phyloP scores from a whole-genome alignment of 2,329 filamentous ascomycete genomes.

The Stenocarpella maydis region DNA sequence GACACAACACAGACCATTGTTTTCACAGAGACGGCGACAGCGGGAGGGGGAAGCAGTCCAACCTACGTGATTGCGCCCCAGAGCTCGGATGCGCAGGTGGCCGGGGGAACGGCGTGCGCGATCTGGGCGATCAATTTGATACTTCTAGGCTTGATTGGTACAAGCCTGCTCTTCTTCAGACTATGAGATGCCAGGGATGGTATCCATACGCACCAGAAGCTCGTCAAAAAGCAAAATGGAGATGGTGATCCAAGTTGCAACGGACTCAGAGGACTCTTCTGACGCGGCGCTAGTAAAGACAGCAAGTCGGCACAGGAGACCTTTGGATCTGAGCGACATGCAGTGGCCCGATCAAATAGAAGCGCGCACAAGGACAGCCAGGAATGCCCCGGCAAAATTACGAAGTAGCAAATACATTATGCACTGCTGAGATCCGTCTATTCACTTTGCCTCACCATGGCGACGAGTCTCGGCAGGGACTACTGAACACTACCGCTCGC shows the following conservation, averaged over 20 bases:
- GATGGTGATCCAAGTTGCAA: neutral
- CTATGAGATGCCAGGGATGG: neutral
- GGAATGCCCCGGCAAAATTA: too few species aligned
- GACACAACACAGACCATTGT: conserved; percentile 10
- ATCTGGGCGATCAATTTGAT: neutral
- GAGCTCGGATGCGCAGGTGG: neutral
- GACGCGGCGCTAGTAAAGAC: neutral
- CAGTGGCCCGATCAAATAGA: neutral
- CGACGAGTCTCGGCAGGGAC: neutral
- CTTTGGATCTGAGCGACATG: neutral
- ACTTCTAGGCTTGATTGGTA: too few species aligned
- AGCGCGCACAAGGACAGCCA: neutral
- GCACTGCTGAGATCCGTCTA: neutral
- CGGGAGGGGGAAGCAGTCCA: neutral
- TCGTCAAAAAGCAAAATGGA: neutral
- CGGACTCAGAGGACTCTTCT: too few species aligned
- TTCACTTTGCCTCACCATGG: neutral
- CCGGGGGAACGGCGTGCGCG: neutral
- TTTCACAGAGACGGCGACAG: neutral
- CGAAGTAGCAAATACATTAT: neutral
- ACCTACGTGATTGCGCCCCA: neutral
- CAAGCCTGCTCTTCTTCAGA: neutral
- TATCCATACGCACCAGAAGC: too few species aligned
- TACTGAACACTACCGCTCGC: neutral
- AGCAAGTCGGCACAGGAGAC: neutral